A percentile compares a stretch with the other conserved stretches of the same genome.
Evolutionary conservation across 495 filamentous ascomycete genomes (phyloP).

Genomic region (Neurospora cerealis): DNA sequence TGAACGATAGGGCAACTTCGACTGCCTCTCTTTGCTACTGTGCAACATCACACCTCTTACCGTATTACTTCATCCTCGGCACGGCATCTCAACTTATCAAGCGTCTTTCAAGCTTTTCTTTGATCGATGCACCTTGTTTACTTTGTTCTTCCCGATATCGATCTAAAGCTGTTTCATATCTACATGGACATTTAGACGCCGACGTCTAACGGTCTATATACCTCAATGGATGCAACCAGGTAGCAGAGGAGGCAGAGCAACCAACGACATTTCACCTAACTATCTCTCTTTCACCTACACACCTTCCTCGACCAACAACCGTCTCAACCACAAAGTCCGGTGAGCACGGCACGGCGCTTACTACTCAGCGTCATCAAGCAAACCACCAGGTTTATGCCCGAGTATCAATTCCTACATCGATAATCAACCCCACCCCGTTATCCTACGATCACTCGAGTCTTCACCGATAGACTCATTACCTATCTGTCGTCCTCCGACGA

Average conservation of each 20-base stretch:
- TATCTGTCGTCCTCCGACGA: neutral
- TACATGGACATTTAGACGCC: neutral
- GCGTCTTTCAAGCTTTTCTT: neutral
- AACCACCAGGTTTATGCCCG: neutral
- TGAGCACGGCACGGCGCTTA: neutral
- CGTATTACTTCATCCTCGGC: neutral
- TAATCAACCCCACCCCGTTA: neutral
- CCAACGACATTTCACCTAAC: neutral
- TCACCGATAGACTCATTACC: neutral
- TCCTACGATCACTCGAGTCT: neutral
- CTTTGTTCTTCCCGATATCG: neutral
- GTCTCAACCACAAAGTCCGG: neutral
- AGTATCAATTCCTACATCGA: constrained; percentile 5
- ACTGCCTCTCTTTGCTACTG: neutral
- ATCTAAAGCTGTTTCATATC: neutral
- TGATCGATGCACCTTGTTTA: neutral
- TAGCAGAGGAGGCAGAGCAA: neutral
- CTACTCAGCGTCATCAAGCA: neutral
- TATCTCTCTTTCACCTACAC: neutral
- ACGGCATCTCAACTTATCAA: neutral
- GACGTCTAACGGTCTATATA: neutral
- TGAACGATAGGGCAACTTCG: neutral
- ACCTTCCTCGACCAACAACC: neutral
- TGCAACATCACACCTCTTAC: neutral
- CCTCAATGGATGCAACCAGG: neutral